Conservation (phyloP, 495 filamentous ascomycete genomes). For the Talaromyces nanjingensis region DNA sequence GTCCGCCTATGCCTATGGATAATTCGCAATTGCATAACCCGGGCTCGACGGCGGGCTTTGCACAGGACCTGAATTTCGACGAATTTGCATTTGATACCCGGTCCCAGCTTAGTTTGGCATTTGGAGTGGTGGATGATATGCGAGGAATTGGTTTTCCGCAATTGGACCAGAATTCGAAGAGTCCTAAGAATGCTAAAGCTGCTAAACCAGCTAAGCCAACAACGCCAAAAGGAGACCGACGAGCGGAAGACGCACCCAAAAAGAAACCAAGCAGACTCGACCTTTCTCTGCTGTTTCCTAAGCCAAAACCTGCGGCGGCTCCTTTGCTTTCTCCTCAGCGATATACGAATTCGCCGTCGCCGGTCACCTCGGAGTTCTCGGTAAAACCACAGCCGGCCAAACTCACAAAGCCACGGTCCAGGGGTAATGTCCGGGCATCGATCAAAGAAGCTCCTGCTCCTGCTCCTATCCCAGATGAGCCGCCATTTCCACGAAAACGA, state of each 20-base stretch:
- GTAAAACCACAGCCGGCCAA: constrained; percentile 13
- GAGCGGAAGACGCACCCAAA: background rate
- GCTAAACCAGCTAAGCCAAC: background rate
- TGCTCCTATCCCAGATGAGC: background rate
- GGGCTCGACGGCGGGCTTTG: constrained; percentile 28
- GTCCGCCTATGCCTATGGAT: constrained; percentile 20
- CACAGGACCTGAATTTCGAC: background rate
- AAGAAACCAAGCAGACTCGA: constrained; percentile 31
- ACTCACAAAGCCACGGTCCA: constrained; percentile 20
- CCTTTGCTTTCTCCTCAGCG: constrained; percentile 40
- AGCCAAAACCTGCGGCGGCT: constrained; percentile 25
- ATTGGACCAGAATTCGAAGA: background rate
- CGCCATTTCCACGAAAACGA: background rate
- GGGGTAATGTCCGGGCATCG: background rate
- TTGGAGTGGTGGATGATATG: constrained; percentile 10
- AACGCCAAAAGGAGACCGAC: background rate
- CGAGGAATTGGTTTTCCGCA: constrained; percentile 1
- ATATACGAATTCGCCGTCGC: constrained; percentile 37
- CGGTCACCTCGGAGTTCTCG: constrained; percentile 27
- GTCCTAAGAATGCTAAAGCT: background rate
- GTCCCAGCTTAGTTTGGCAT: constrained; percentile 6
- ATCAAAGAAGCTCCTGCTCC: background rate
- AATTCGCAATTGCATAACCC: constrained; percentile 23
- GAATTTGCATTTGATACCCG: constrained; percentile 8
- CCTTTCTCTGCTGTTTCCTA: constrained; percentile 40